Evolutionary conservation across 2,329 filamentous ascomycete species (phyloP).

Genomic region (Pseudogymnoascus sp.): DNA sequence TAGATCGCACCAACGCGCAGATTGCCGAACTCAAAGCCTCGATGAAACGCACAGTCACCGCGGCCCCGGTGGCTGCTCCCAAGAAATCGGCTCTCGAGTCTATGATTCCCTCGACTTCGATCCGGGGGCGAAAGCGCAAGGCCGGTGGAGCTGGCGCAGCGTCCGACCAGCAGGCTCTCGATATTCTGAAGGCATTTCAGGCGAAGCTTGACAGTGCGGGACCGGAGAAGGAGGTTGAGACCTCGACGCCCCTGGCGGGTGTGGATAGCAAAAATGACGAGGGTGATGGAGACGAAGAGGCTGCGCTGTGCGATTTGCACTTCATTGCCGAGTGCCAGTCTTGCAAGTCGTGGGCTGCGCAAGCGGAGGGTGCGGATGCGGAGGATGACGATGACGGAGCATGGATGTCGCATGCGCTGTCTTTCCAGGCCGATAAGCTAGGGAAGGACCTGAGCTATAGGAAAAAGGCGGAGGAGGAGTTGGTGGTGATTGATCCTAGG

Average conservation of each 20-base stretch:
- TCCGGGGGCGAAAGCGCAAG: slow-evolving; percentile 61
- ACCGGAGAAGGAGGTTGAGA: slow-evolving; percentile 32
- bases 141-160: slow-evolving; percentile 46
- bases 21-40: slow-evolving; percentile 74
- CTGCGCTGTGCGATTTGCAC: slow-evolving; percentile 79
- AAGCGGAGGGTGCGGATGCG: slow-evolving; percentile 41
- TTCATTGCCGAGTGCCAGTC: slow-evolving; percentile 95
- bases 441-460: slow-evolving; percentile 89
- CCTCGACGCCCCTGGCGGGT: slow-evolving; percentile 19
- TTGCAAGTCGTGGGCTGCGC: slow-evolving; percentile 70
- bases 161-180: slow-evolving; percentile 55
- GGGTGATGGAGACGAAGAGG: slow-evolving; percentile 55
- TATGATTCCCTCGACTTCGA: slow-evolving; percentile 66
- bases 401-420: slow-evolving; percentile 82
- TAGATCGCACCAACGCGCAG: slow-evolving; percentile 70
- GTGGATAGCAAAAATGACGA: slow-evolving; percentile 25
- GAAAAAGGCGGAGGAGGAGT: slow-evolving; percentile 80
- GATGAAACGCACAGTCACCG: slow-evolving; percentile 59
- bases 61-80: slow-evolving; percentile 45
- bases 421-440: slow-evolving; percentile 79
- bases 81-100: slow-evolving; percentile 62
- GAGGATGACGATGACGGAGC: slow-evolving; percentile 55
- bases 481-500: slow-evolving; percentile 87
- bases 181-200: slow-evolving; percentile 72
- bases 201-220: slow-evolving; percentile 58